These are phyloP conservation scores for Talaromyces trachyspermus DNA, from an alignment of 495 filamentous ascomycete species.

Conservation along the genomic window DNA sequence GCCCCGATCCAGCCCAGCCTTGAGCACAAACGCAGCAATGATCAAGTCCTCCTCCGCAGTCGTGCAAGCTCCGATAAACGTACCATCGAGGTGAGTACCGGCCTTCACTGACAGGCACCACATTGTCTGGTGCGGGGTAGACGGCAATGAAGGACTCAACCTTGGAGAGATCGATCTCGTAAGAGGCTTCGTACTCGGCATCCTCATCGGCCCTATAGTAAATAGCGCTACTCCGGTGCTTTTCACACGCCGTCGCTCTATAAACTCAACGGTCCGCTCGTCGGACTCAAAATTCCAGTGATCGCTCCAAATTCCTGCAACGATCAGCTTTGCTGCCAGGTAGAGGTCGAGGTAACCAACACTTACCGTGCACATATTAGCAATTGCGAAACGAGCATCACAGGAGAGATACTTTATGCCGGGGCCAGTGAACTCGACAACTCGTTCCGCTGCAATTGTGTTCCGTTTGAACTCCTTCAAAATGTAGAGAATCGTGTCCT, in stretches of 20 bases:
- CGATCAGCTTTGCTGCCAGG: neutral
- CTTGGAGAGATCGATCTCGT: neutral
- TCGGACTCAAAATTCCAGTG: neutral
- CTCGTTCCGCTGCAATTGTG: neutral
- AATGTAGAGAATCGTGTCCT: slow-evolving; percentile 3
- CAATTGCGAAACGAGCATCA: slow-evolving; percentile 1
- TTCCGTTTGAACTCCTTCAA: neutral
- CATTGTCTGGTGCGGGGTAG: neutral
- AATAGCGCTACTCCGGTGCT: slow-evolving; percentile 1
- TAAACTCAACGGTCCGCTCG: neutral
- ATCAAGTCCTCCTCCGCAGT: slow-evolving; percentile 1
- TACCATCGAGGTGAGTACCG: neutral
- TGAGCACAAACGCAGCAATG: neutral
- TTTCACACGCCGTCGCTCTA: neutral
- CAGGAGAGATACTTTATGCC: neutral
- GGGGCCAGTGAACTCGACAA: neutral
- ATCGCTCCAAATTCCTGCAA: neutral
- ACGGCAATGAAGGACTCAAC: slow-evolving; percentile 1
- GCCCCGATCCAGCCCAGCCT: neutral
- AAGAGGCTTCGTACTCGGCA: neutral
- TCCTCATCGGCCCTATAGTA: neutral
- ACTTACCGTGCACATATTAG: slow-evolving; percentile 4
- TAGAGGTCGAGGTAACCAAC: neutral
- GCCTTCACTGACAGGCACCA: neutral
- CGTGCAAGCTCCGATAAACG: neutral